These are phyloP conservation scores for Jamesozyma lodderae DNA, from an alignment of 805 yeast species.

Conservation along the genomic window DNA sequence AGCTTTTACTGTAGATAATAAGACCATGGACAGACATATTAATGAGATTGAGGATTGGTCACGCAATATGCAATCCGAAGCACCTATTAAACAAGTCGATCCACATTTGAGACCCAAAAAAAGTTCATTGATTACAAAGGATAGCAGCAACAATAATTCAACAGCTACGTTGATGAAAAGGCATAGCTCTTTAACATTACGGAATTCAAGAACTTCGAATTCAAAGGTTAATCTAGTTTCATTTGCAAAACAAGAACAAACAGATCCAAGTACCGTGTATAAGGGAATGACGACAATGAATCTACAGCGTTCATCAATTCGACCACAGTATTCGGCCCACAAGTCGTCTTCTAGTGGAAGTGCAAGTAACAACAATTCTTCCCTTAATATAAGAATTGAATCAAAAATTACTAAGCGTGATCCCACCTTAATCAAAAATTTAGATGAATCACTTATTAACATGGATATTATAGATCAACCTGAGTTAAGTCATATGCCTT, in stretches of 20 bases:
- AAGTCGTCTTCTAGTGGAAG: background rate
- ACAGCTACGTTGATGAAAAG: slow-evolving; percentile 30
- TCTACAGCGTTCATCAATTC: slow-evolving; percentile 43
- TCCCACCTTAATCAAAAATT: slow-evolving; percentile 28
- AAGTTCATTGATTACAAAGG: slow-evolving; percentile 15
- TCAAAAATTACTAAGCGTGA: slow-evolving; percentile 5
- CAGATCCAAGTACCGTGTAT: background rate
- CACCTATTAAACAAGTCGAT: slow-evolving; percentile 46
- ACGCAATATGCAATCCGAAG: slow-evolving; percentile 45
- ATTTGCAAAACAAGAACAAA: background rate
- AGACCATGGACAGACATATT: slow-evolving; percentile 52
- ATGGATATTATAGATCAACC: slow-evolving; percentile 90
- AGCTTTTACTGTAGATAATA: slow-evolving; percentile 51
- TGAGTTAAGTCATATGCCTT: slow-evolving; percentile 79
- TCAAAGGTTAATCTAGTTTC: background rate
- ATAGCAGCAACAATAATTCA: background rate
- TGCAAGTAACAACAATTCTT: background rate
- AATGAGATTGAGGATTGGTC: slow-evolving; percentile 81
- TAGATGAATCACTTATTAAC: slow-evolving; percentile 52
- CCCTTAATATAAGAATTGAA: background rate
- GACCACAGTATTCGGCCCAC: background rate
- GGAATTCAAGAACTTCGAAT: background rate
- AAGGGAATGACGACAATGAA: slow-evolving; percentile 48
- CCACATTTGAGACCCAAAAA: slow-evolving; percentile 41
- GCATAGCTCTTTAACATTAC: slow-evolving; percentile 29